These are phyloP conservation scores for Aschersonia sp. DNA, from an alignment of 2,329 filamentous ascomycete species.

Conservation along the genomic window DNA sequence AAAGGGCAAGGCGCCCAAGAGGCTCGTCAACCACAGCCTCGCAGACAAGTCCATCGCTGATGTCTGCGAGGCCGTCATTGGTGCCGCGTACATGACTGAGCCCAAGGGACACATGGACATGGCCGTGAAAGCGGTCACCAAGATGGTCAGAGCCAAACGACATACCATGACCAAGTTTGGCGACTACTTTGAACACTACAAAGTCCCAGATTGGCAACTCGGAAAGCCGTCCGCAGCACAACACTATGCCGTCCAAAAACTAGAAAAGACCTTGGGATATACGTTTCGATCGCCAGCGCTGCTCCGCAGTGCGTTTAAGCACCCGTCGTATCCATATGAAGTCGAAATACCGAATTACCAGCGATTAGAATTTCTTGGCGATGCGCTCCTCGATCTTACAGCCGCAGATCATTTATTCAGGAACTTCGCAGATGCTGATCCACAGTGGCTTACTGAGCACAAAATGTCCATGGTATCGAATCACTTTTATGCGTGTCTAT, in stretches of 20 bases:
- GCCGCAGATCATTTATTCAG: constrained; percentile 74
- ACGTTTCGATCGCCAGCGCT: constrained; percentile 62
- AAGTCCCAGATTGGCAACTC: constrained; percentile 56
- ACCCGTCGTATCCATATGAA: constrained; percentile 75
- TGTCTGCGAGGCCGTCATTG: constrained; percentile 88
- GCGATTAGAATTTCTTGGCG: constrained; percentile 81
- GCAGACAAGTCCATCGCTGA: constrained; percentile 87
- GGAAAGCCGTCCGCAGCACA: constrained; percentile 50
- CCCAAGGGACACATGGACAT: constrained; percentile 32
- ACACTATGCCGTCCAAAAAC: constrained; percentile 47
- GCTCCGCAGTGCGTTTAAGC: constrained; percentile 72
- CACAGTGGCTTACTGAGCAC: constrained; percentile 95
- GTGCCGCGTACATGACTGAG: constrained; percentile 54
- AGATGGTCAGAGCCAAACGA: constrained; percentile 52
- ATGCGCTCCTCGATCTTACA: constrained; percentile 75
- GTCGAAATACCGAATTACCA: constrained; percentile 70
- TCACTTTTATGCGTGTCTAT: constrained; percentile 75
- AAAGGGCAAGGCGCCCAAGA: constrained; percentile 49
- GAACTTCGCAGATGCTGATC: constrained; percentile 63
- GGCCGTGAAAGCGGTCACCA: constrained; percentile 49
- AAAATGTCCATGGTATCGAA: constrained; percentile 99
- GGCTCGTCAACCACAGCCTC: constrained; percentile 44
- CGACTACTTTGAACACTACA: constrained; percentile 61
- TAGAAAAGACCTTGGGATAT: constrained; percentile 44
- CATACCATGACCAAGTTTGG: constrained; percentile 56